phyloP scores from a whole-genome alignment of 495 filamentous ascomycete genomes.

The Aspergillus cristatus region DNA sequence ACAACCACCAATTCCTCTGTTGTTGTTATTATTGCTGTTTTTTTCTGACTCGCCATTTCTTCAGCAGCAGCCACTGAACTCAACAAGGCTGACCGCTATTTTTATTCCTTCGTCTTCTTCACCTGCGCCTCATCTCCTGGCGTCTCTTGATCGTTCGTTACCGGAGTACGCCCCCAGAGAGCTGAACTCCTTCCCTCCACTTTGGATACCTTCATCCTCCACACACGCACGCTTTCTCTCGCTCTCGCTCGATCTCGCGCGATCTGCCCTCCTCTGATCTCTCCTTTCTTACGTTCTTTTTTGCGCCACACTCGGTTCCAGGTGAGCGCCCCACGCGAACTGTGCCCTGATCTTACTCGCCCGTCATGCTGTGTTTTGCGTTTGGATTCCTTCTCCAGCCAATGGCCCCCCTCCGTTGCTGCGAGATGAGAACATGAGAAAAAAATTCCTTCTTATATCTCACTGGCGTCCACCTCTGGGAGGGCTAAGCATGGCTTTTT shows the following conservation, averaged over 20 bases:
- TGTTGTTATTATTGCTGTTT: not conserved
- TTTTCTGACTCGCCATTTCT: too few relatives aligned
- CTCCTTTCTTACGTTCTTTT: slow-evolving; percentile 19
- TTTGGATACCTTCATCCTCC: too few relatives aligned
- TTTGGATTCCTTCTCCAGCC: too few relatives aligned
- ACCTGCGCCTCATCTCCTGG: slow-evolving; percentile 1
- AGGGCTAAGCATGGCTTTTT: not conserved
- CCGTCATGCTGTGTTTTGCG: not conserved
- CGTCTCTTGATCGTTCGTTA: not conserved
- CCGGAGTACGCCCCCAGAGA: too few relatives aligned
- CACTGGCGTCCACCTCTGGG: not conserved
- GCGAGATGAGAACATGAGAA: too few relatives aligned
- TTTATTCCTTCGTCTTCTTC: slow-evolving; percentile 13
- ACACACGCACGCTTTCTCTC: too few relatives aligned
- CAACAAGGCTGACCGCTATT: slow-evolving; percentile 16
- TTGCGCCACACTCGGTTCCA: slow-evolving; percentile 42
- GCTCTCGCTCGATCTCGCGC: too few relatives aligned
- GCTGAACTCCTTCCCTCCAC: slow-evolving; percentile 25
- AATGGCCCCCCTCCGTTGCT: too few relatives aligned
- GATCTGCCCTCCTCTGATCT: not conserved
- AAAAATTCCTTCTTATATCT: not conserved
- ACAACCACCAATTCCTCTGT: not conserved
- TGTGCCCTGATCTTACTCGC: slow-evolving; percentile 8
- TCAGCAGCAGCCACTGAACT: too few relatives aligned
- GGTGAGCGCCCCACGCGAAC: slow-evolving; percentile 36